Conservation (phyloP, 2,329 filamentous ascomycete genomes). For the Lomentospora prolificans region DNA sequence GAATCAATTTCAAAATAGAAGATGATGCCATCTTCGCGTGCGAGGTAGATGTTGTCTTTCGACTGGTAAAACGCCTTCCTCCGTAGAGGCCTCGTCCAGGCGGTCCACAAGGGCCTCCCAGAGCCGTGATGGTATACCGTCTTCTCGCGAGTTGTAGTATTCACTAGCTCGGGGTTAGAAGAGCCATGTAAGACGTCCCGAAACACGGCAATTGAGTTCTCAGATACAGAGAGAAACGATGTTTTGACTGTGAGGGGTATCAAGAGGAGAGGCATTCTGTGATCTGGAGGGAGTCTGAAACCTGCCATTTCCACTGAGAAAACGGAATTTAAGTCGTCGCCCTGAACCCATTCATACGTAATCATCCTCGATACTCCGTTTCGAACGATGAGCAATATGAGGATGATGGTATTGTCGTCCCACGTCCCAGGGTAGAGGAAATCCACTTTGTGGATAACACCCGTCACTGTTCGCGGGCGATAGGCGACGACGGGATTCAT, state of each 20-base stretch:
- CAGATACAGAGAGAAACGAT: conserved; percentile 60
- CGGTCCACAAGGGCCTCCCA: conserved; percentile 59
- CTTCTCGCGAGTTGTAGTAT: conserved; percentile 27
- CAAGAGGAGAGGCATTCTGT: conserved; percentile 56
- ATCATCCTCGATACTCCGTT: conserved; percentile 41
- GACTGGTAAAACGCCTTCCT: conserved; percentile 49
- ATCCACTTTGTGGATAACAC: conserved; percentile 75
- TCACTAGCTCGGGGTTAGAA: conserved; percentile 36
- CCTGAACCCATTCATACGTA: conserved; percentile 51
- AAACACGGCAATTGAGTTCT: conserved; percentile 46
- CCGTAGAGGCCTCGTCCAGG: conserved; percentile 73
- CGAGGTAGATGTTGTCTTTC: conserved; percentile 75
- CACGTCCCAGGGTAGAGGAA: conserved; percentile 66
- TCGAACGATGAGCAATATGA: conserved; percentile 54
- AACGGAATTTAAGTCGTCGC: conserved; percentile 34
- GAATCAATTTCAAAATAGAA: conserved; percentile 60
- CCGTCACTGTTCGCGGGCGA: conserved; percentile 43
- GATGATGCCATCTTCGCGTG: conserved; percentile 77
- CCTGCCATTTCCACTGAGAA: conserved; percentile 38
- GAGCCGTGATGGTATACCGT: conserved; percentile 37
- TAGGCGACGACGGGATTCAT: conserved; percentile 48
- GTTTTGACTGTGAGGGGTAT: conserved; percentile 63
- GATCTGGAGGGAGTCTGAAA: conserved; percentile 37
- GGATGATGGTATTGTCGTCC: conserved; percentile 62
- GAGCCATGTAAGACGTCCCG: conserved; percentile 42